These are phyloP conservation scores for Suhomyces xylopsoci DNA, from an alignment of 805 yeast genomes.

Conservation along the genomic window DNA sequence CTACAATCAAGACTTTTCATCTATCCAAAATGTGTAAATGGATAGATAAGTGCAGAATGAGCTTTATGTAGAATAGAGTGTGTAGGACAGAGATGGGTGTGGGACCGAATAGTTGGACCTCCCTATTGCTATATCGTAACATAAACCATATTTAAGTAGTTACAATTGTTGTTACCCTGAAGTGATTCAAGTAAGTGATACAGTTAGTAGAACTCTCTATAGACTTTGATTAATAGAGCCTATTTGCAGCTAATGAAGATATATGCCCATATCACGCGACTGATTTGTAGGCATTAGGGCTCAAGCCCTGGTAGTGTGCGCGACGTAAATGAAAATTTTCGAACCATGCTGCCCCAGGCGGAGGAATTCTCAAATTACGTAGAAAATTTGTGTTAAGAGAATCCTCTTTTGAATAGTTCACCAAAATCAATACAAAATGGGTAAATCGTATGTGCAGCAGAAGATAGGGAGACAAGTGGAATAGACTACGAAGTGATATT, in stretches of 20 bases:
- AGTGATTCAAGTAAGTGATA: not conserved
- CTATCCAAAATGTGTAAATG: too few species aligned
- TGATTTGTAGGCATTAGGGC: slow-evolving; percentile 1
- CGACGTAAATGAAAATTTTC: slow-evolving; percentile 9
- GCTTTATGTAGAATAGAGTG: not conserved
- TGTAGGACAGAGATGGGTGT: not conserved
- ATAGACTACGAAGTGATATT: not conserved
- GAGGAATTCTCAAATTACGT: not conserved
- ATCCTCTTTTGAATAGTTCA: slow-evolving; percentile 11
- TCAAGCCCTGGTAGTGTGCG: slow-evolving; percentile 3
- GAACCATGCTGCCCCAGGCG: not conserved
- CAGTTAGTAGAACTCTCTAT: not conserved
- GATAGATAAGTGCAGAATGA: not conserved
- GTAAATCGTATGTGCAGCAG: slow-evolving; percentile 34
- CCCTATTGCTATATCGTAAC: not conserved
- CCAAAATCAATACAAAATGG: slow-evolving; percentile 27
- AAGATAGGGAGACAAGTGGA: not conserved
- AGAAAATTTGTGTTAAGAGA: slow-evolving; percentile 3
- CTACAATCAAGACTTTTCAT: too few species aligned
- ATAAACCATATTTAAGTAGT: too few species aligned
- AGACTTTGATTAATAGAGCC: not conserved
- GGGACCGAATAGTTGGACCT: not conserved
- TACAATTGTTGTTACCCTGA: too few species aligned
- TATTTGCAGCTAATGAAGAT: not conserved
- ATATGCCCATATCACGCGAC: not conserved